These are phyloP conservation scores for Ascocoryne sarcoides DNA, from an alignment of 2,329 filamentous ascomycete species.

Conservation along the genomic window DNA sequence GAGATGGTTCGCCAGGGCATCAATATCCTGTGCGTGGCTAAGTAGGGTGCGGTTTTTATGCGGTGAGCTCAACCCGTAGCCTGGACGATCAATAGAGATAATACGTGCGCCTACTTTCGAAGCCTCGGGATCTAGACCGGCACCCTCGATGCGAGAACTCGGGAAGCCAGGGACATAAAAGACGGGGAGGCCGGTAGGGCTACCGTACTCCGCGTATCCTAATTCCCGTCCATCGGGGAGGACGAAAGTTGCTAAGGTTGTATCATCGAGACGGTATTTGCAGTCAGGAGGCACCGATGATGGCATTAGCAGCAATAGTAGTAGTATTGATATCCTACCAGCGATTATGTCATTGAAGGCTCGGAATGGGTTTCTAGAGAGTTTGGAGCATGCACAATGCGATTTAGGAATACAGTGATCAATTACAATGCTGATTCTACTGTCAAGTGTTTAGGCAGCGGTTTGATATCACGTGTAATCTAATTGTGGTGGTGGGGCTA, in stretches of 20 bases:
- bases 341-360: no score
- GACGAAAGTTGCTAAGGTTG: conserved; percentile 14
- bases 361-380: no score
- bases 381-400: no score
- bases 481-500: no score
- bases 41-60: conserved; percentile 21
- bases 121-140: conserved; percentile 23
- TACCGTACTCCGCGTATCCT: conserved; percentile 35
- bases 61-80: conserved; percentile 33
- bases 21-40: conserved; percentile 35
- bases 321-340: neutral
- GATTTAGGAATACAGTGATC: no score
- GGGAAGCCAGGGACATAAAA: conserved; percentile 37
- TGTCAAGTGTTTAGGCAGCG: no score
- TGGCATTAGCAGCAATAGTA: no score
- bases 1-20: conserved; percentile 33
- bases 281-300: neutral
- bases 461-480: no score
- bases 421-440: no score
- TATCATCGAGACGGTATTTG: neutral
- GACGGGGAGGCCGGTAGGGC: conserved; percentile 10
- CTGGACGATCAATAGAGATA: conserved; percentile 35
- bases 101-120: conserved; percentile 26
- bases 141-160: conserved; percentile 33
- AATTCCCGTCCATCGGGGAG: conserved; percentile 35